phyloP scores from a whole-genome alignment of 345 rosid genomes.

The Populus davidiana region DNA sequence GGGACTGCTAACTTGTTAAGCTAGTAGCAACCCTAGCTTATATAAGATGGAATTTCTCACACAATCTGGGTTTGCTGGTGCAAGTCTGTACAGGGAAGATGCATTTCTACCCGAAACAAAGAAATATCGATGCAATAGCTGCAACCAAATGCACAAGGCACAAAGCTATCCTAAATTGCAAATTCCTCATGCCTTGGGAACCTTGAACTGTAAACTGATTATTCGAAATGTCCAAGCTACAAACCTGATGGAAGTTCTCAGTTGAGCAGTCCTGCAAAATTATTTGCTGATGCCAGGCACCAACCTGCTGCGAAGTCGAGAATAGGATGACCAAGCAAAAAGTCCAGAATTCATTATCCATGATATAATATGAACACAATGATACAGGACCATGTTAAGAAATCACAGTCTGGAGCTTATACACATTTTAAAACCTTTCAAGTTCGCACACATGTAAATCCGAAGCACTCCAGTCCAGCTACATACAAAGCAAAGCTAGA shows the following conservation, averaged over 20 bases:
- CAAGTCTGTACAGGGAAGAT: neutral
- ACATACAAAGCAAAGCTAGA: slow-evolving; percentile 11
- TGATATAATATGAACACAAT: neutral
- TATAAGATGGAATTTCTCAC: too few species aligned
- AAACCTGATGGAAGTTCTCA: neutral
- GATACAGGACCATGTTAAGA: neutral
- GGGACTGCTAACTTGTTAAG: too few species aligned
- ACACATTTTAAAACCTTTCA: slow-evolving; percentile 7
- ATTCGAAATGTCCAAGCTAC: neutral
- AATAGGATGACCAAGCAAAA: neutral
- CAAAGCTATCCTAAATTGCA: neutral
- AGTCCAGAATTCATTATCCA: neutral
- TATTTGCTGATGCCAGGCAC: neutral
- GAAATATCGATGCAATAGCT: neutral
- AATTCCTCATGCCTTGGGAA: too few species aligned
- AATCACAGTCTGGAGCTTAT: slow-evolving; percentile 7
- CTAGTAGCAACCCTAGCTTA: too few species aligned
- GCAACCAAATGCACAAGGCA: neutral
- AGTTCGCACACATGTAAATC: slow-evolving; percentile 10
- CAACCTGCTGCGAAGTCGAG: neutral
- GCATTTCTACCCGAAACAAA: neutral
- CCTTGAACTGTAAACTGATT: neutral
- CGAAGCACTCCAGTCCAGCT: neutral
- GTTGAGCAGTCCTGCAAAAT: neutral
- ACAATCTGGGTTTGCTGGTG: too few species aligned